Evolutionary conservation across 2,329 filamentous ascomycete genomes (phyloP), one percentile per base, ranked within the genome.

Genomic region (Onygenales sp.): DNA sequence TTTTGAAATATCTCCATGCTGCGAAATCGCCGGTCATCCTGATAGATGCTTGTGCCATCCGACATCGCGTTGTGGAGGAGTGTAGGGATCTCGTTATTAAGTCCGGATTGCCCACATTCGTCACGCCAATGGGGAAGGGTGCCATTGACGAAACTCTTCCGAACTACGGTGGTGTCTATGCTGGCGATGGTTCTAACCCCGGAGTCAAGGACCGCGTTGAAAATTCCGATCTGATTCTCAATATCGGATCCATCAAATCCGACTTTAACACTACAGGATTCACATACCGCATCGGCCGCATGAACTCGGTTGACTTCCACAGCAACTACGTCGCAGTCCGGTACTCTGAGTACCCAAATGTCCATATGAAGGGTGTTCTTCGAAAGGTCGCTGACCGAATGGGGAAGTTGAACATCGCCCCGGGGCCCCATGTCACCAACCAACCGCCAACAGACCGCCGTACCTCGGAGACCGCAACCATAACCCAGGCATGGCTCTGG

Each of bases 41-140:
- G 1, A 82, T 93, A 3, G 89, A 94, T 68, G 87, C 86, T 38
- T 91, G 88, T 63, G 86, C 87, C 14, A 82, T 89, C 57, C 82
- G 88, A 32, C 86, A 91, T 64, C 78, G 83, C 47, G 85, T 87
- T 17, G 69, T 89, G 1, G 67, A 80, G 1, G 87, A 92, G 67
- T 82, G 88, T 31, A 81, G 88, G 60, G 79, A 80, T 6, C 74
- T 94, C 5, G 74, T 93, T 47, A 74, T 83, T 53, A 87, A 85
- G 71, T 87, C 87, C 0, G 75, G 80, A 7, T 74, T 94, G 5
- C 89, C 89, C 5, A 84, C 87, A 0, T 92, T 92, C 61, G 86
- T 89, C 14, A 87, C 87, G 0, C 87, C 89, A 10, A 93, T 93
- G 85, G 89, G 89, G 43, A 94, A 93, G 72, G 81, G 87, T 17